phyloP scores from a whole-genome alignment of 2,329 filamentous ascomycete species.

The Ophiostoma fasciatum region DNA sequence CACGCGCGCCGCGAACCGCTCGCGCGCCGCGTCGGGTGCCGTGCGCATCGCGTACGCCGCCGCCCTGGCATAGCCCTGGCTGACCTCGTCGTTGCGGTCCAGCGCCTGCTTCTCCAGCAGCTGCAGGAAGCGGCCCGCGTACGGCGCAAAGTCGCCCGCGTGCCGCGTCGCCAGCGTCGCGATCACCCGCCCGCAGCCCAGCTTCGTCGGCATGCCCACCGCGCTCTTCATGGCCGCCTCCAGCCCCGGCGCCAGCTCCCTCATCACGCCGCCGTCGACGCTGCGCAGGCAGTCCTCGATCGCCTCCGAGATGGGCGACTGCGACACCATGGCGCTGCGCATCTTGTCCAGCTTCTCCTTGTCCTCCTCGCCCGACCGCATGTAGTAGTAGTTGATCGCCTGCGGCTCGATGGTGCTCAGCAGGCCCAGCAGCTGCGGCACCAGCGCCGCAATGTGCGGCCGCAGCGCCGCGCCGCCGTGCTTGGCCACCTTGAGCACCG shows the following conservation, averaged over 20 bases:
- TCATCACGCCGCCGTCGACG: slow-evolving; percentile 66
- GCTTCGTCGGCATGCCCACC: slow-evolving; percentile 84
- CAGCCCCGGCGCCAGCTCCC: slow-evolving; percentile 53
- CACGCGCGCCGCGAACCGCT: slow-evolving; percentile 35
- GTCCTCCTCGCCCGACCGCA: slow-evolving; percentile 75
- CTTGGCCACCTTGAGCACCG: slow-evolving; percentile 79
- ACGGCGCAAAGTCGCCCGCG: slow-evolving; percentile 56
- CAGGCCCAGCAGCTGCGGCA: slow-evolving; percentile 66
- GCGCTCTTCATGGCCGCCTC: slow-evolving; percentile 71
- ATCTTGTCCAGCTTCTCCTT: slow-evolving; percentile 83
- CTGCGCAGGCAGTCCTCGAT: slow-evolving; percentile 80
- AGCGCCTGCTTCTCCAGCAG: slow-evolving; percentile 68
- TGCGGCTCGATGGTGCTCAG: slow-evolving; percentile 82
- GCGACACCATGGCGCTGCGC: slow-evolving; percentile 65
- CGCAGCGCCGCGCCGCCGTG: slow-evolving; percentile 66
- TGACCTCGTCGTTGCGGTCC: slow-evolving; percentile 89
- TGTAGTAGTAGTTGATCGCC: slow-evolving; percentile 80
- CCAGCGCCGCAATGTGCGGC: slow-evolving; percentile 66
- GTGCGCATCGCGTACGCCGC: slow-evolving; percentile 69
- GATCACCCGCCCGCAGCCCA: slow-evolving; percentile 75
- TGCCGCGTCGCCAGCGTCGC: slow-evolving; percentile 74
- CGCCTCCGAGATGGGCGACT: slow-evolving; percentile 81
- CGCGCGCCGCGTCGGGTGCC: slow-evolving; percentile 32
- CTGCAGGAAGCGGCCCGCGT: slow-evolving; percentile 62
- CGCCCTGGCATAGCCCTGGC: slow-evolving; percentile 72